Conservation (phyloP, 257 asterid species). For the Lithospermum erythrorhizon region DNA sequence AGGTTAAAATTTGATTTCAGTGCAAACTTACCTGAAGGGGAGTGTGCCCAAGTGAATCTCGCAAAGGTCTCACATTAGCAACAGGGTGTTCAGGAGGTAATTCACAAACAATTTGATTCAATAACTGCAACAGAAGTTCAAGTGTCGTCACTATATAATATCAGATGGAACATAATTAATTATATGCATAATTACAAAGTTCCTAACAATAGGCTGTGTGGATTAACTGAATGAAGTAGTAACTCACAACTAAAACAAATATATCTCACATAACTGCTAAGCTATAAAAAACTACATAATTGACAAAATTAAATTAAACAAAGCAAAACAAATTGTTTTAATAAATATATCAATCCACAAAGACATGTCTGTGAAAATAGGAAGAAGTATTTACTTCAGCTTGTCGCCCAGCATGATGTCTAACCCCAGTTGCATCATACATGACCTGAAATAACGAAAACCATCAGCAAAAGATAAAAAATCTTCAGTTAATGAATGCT, state of each 20-base stretch:
- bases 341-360: constrained; percentile 2
- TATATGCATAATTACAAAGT: background rate
- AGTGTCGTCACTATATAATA: background rate
- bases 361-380: constrained; percentile 8
- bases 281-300: background rate
- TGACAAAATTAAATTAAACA: too few species aligned
- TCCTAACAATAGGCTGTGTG: background rate
- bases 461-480: background rate
- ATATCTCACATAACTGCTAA: background rate
- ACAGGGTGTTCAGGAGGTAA: constrained; percentile 99
- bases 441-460: constrained; percentile 52
- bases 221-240: background rate
- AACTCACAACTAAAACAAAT: background rate
- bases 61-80: constrained; percentile 80
- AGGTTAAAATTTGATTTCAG: too few species aligned
- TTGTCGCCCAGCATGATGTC: constrained; percentile 97
- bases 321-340: background rate
- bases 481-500: background rate
- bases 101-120: constrained; percentile 93
- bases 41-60: constrained; percentile 95
- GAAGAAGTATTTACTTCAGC: constrained; percentile 67
- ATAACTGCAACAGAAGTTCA: constrained; percentile 37
- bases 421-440: constrained; percentile 94
- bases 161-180: background rate
- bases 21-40: constrained; percentile 65